Base-by-base conservation (phyloP, 768 basidiomycete genomes). In the Hypholoma fasciculare region DNA sequence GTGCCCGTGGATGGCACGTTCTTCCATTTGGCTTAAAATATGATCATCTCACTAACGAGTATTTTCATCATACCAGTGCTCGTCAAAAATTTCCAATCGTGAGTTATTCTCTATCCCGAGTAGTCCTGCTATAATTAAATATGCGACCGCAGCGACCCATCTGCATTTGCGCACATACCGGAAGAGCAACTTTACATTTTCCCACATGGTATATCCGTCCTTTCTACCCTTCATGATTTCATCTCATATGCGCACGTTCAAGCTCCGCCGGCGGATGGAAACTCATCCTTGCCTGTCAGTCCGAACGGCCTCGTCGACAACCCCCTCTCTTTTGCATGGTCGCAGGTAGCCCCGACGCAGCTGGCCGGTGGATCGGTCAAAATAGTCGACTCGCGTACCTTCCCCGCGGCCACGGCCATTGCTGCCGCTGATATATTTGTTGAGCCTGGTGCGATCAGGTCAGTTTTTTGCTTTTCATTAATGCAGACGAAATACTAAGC, bases 361-460 rank as follows among this genome's bases (percentile, higher is more conserved):
- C 71, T 77, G 49, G 73, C 75, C n/a, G 86, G 87, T 30, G 87
- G 87, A 3, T 70, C 78, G 9, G 77, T 83, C 60, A 87, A 87
- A 66, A 77, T 86, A 14, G 76, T 85, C 4, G 87, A 88, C 66
- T 78, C 81, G 0, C 69, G 69, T 13, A 76, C 77, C 3, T 88
- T 89, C 71, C 70, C 72, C 8, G 78, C 79, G 5, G 62, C 86
- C 4, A 74, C 76, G 27, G 80, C 79, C 1, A 78, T 87, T 44
- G 78, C 81, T 38, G 80, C 77, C 7, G 86, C 78, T 9, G 83
- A 86, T 44, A 80, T 87, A 5, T 76, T 71, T 2, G 80, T 88
- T 26, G 78, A 85, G 53, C 79, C 78, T 36, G 85, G 82, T 16
- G 86, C 81, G 7, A 82, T 86, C 74, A 78, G 83, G 82, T 82